Conservation (phyloP, 345 rosid species). For the Brassica nigra region DNA sequence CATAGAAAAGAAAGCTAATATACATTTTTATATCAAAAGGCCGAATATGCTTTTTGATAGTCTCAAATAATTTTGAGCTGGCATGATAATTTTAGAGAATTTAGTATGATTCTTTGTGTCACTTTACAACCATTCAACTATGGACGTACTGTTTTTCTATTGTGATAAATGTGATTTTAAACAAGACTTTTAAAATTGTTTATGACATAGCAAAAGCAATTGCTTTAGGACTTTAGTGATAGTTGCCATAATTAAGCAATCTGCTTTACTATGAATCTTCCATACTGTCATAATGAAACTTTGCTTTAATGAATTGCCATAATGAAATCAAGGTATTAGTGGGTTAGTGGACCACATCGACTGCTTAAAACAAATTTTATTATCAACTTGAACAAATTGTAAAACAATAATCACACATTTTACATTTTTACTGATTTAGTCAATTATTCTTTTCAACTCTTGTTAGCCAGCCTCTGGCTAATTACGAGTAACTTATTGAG, state of each 20-base stretch:
- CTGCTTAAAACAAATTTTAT: background rate
- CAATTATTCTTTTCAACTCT: background rate
- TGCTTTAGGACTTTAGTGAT: background rate
- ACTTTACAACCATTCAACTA: background rate
- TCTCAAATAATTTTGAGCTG: background rate
- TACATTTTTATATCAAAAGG: background rate
- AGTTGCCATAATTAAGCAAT: background rate
- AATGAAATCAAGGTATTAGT: constrained; percentile 1
- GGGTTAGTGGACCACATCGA: constrained; percentile 12
- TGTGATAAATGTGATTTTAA: background rate
- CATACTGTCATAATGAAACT: background rate
- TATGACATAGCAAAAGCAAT: background rate
- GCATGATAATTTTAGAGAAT: background rate
- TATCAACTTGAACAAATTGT: background rate
- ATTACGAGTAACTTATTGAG: background rate
- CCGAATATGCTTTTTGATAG: background rate
- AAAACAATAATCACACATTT: background rate
- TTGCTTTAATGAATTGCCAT: constrained; percentile 5
- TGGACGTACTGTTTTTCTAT: background rate
- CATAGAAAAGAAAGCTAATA: background rate
- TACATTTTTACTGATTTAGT: background rate
- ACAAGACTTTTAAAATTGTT: background rate
- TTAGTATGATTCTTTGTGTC: background rate
- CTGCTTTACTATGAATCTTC: constrained; percentile 2
- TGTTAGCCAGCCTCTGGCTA: background rate